Evolutionary conservation across 129 eudicot genomes (phyloP), one percentile per base, ranked within the genome.

Genomic region (Chrysanthemum lavandulifolium): DNA sequence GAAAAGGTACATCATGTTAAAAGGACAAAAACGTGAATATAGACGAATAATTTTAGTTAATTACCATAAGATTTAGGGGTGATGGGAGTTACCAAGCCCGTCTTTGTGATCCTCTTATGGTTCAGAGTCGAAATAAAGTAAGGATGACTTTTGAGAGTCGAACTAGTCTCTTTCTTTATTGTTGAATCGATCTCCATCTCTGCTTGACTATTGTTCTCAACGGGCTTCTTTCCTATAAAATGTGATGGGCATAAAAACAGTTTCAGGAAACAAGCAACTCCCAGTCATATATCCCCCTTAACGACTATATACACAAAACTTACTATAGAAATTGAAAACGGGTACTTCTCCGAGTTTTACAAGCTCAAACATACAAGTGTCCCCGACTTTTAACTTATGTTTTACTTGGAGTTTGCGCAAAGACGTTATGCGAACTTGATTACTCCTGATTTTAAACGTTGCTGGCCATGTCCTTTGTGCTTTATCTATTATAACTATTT

Each of bases 241-340:
- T 10, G 33, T 58, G 14, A 19, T 13, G 1, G 2, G 43, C 43
- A 58, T 18, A 25, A 58, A 19, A 29, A 9, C 10, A 58, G n/a
- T 13, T 58, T 58, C 21, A 16, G 63, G 43, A 36, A 58, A 58
- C 0, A 29, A 58, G 63, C 33, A 16, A 21, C 14, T 58, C 21
- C 4, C 33, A 58, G 21, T 16, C 15, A 54, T n/a, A n/a, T n/a
- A n/a, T n/a, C 21, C 27, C 63, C 21, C 13, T 36, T 5, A 19
- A 58, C 25, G 33, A 57, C 23, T 57, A 9, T 57, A 56, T 57
- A 19, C 7, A 6, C 11, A 62, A 19, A 13, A 63, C 73, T 8
- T 76, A 76, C 79, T 57, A 25, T 57, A 57, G 68, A 48, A 40
- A 49, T 67, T 11, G 68, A 76, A 76, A 76, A 59, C 53, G 53